Conservation (phyloP, 805 yeast species). For the Nakazawaea molendinolei region DNA sequence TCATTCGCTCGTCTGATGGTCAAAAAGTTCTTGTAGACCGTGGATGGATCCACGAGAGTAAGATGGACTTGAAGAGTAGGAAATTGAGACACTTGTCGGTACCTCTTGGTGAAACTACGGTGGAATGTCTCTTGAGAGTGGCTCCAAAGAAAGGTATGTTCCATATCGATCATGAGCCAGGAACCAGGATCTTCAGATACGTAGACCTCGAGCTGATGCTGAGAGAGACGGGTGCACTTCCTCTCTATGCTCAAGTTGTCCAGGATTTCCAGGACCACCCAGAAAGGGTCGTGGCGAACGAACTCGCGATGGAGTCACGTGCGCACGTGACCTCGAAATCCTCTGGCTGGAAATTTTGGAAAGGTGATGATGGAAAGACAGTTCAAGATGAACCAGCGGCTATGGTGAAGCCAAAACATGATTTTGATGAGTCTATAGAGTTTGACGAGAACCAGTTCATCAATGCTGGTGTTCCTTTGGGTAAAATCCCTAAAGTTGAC, state of each 20-base stretch:
- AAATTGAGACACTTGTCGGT: constrained; percentile 60
- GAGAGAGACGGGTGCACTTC: constrained; percentile 53
- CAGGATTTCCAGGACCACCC: constrained; percentile 62
- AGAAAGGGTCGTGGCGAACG: constrained; percentile 24
- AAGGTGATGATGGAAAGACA: background rate
- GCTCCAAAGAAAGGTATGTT: constrained; percentile 56
- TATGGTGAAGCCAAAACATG: background rate
- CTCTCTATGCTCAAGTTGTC: constrained; percentile 71
- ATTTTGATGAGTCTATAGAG: constrained; percentile 10
- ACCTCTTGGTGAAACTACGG: constrained; percentile 65
- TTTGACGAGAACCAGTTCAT: constrained; percentile 43
- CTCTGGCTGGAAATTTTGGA: constrained; percentile 28
- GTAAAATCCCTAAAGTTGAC: constrained; percentile 72
- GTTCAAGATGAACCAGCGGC: background rate
- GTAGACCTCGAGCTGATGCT: constrained; percentile 84
- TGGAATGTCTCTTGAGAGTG: constrained; percentile 68
- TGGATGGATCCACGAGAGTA: constrained; percentile 83
- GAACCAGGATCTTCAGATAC: constrained; percentile 65
- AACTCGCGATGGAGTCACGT: background rate
- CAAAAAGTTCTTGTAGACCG: constrained; percentile 77
- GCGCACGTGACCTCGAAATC: constrained; percentile 2
- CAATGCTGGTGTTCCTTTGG: constrained; percentile 86
- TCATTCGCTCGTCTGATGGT: constrained; percentile 68
- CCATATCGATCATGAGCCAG: constrained; percentile 65
- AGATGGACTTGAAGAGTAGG: constrained; percentile 47